Evolutionary conservation across 805 yeast species (phyloP), one percentile per base, ranked within the genome.

Genomic region (Kodamaea kaohsiungensis): DNA sequence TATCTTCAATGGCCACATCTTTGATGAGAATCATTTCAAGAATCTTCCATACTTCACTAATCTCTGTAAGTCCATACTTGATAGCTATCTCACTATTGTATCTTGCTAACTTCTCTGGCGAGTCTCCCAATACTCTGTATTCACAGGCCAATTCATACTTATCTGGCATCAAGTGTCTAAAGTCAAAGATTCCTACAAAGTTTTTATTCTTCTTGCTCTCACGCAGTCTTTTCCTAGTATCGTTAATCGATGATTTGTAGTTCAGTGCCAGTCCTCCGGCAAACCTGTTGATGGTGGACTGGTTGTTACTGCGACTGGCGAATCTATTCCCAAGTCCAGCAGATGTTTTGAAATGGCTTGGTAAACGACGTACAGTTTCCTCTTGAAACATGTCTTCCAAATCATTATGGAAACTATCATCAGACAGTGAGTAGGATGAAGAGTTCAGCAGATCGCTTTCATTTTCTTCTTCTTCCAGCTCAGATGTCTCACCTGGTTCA

Each of bases 31-130:
- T 61, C 62, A 78, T 70, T 30, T 79, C 80, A 15, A 88, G 61
- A 10, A 87, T 71, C 56, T 76, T 80, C 98, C 98, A 92, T 27
- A 88, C 85, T 57, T 87, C 86, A 7, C 88, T 84, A 1, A 90
- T 75, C 18, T 84, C 90, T 7, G 70, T 71, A 49, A 81, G 78
- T 0, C 89, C 90, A 68, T 81, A 76, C 49, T 79, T 79, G 22
- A 73, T 74, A 1, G 97, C 96, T 2, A 92, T 86, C 18, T 73
- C 71, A 1, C 91, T 84, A 65, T 93, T 92, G 65, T 87, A 83
- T 8, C 74, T 65, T 0, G 96, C 91, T 53, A 90, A 68, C 33
- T 76, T 78, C 49, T 82, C 86, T 0, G 95, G 88, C 1, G 83
- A 61, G 35, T 77, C 87, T 2, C 90, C 91, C 51, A 83, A 68